Base-by-base conservation (phyloP, 1,284 basidiomycete species). In the Irpex sp. region DNA sequence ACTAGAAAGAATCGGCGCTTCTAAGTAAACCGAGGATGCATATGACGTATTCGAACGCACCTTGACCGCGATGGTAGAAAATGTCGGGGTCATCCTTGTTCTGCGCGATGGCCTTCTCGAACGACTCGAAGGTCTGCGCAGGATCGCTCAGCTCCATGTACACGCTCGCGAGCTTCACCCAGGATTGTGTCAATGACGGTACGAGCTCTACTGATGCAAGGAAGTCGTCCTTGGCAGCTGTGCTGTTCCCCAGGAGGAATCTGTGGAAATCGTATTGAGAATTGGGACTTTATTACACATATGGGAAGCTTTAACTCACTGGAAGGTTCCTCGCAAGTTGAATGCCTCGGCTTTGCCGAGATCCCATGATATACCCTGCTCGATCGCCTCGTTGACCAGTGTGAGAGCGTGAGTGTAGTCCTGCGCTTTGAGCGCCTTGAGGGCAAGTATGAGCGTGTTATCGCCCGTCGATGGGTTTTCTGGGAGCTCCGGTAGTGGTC, bases 1-100 rank as follows among this genome's bases (percentile, higher is more conserved):
- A 99, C 97, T 15, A 31, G 21, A 59, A 26, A 26, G 4, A 3
- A 26, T 3, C 3, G 26, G 26, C 4, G 4, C 4, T 26, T 26
- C 26, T 26, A 2, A 26, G 26, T 26, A 21, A 21, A 21, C 26
- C 2, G 26, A 2, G 4, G 26, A 26, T 4, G 26, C 26, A 26
- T 26, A 26, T 26, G 26, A 26, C 26, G 8, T 43, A 15, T 15
- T 43, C 37, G 35, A 26, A 58, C 47, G 39, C 50, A 90, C 92
- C 92, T 82, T 99, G 97, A 43, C 97, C 97, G 68, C 97, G 94
- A 78, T 99, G 97, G 79, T 99, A 99, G 82, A 95, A 99, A 66
- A 98, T 95, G 77, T 99, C 97, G 0, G 97, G 90, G 77, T 99
- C 95, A 59, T 89, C 79, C 4, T 90, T 76, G 72, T 98, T 89